Evolutionary conservation across 495 filamentous ascomycete species (phyloP).

Genomic region (Barbatosphaeria neglecta): DNA sequence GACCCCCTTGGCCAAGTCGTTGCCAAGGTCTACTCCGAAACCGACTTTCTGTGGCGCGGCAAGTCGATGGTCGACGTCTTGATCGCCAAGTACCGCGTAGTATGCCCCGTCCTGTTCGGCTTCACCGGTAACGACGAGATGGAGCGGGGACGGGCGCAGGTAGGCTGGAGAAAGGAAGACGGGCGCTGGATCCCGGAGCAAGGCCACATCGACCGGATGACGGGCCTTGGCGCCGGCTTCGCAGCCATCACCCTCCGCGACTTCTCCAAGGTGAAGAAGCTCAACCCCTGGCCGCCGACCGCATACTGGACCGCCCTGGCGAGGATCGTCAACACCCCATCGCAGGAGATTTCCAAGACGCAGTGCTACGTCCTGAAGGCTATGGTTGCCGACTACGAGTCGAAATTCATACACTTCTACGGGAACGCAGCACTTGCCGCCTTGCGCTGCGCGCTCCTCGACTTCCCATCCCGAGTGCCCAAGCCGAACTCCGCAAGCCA

Average conservation of each 20-base stretch:
- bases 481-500: slow-evolving; percentile 41
- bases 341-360: slow-evolving; percentile 54
- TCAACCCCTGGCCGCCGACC: slow-evolving; percentile 66
- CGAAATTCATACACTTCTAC: slow-evolving; percentile 64
- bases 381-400: slow-evolving; percentile 60
- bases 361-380: slow-evolving; percentile 69
- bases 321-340: slow-evolving; percentile 59
- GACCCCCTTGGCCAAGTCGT: slow-evolving; percentile 73
- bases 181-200: slow-evolving; percentile 52
- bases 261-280: slow-evolving; percentile 52
- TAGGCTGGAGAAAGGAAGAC: slow-evolving; percentile 64
- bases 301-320: slow-evolving; percentile 73
- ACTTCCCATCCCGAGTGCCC: slow-evolving; percentile 48
- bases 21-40: slow-evolving; percentile 59
- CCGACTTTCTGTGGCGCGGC: slow-evolving; percentile 57
- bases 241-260: slow-evolving; percentile 70
- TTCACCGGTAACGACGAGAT: slow-evolving; percentile 67
- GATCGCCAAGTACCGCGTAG: slow-evolving; percentile 70
- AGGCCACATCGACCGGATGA: slow-evolving; percentile 67
- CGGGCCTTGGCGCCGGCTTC: slow-evolving; percentile 72
- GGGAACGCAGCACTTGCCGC: slow-evolving; percentile 56
- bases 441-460: slow-evolving; percentile 51
- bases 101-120: slow-evolving; percentile 81
- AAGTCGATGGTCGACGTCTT: slow-evolving; percentile 71
- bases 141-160: slow-evolving; percentile 47